Conservation (phyloP, 2,329 filamentous ascomycete genomes). For the Ceratocystis alfenasii region DNA sequence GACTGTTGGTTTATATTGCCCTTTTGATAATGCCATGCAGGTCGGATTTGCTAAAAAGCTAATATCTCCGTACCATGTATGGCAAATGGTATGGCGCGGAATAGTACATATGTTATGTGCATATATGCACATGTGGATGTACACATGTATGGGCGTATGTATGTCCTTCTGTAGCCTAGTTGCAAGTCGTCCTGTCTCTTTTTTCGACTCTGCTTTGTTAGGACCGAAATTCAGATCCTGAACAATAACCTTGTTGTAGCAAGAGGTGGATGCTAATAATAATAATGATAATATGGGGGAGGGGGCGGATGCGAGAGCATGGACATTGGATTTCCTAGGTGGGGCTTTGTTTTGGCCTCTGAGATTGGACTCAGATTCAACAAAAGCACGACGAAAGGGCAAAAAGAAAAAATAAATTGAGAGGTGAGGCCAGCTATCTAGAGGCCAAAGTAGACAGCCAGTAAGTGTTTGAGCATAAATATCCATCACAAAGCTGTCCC, state of each 20-base stretch:
- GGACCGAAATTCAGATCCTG: not conserved
- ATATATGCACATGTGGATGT: not conserved
- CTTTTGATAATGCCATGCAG: slow-evolving; percentile 9
- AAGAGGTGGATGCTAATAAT: not conserved
- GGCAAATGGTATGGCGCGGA: not conserved
- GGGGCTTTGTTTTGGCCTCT: no score
- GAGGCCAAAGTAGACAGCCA: no score
- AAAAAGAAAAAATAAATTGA: no score
- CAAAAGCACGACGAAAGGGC: no score
- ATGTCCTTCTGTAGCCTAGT: not conserved
- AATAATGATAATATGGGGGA: not conserved
- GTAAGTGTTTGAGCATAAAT: no score
- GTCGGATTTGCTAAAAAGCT: not conserved
- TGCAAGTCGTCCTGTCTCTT: not conserved
- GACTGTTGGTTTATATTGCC: slow-evolving; percentile 6
- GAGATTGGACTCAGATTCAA: no score
- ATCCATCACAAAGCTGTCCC: no score
- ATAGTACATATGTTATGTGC: not conserved
- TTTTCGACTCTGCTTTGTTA: not conserved
- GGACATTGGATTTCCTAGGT: no score
- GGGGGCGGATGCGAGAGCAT: no score
- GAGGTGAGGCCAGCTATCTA: no score
- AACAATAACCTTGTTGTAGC: slow-evolving; percentile 1
- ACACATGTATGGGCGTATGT: not conserved
- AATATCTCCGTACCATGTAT: not conserved